Evolutionary conservation across 331 rosid genomes (phyloP).

Genomic region (Erythrophleum ivorense): DNA sequence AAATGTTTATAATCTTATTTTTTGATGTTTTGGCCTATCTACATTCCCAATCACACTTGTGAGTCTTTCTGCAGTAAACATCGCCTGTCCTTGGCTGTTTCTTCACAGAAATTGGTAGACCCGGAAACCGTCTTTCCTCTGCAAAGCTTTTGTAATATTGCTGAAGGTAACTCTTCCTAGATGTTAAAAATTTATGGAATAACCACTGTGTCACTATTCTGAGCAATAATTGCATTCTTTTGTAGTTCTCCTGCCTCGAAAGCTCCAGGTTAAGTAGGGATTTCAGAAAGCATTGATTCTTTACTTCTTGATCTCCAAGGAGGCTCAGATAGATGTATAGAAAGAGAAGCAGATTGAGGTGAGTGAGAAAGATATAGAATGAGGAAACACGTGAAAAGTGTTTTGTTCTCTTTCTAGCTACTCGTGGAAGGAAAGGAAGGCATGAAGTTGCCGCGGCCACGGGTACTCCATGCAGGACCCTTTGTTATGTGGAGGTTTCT

Average conservation of each 20-base stretch:
- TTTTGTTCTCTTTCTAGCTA: not conserved
- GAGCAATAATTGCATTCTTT: slow-evolving; percentile 31
- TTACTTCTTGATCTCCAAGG: slow-evolving; percentile 32
- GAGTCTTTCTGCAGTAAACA: slow-evolving; percentile 66
- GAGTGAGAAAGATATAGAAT: not conserved
- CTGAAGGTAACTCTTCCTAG: slow-evolving; percentile 64
- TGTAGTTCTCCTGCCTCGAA: slow-evolving; percentile 71
- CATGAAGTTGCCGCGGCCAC: not conserved
- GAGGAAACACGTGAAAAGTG: not conserved
- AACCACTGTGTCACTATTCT: slow-evolving; percentile 20
- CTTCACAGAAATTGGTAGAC: slow-evolving; percentile 58
- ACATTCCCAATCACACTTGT: slow-evolving; percentile 26
- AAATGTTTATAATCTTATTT: not conserved
- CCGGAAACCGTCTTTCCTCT: slow-evolving; percentile 68
- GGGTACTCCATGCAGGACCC: not conserved
- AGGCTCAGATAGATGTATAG: slow-evolving; percentile 7
- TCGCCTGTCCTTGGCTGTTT: slow-evolving; percentile 51
- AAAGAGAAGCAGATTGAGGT: not conserved
- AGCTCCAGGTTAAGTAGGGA: slow-evolving; percentile 45
- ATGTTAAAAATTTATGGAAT: slow-evolving; percentile 17
- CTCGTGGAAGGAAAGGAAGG: slow-evolving; percentile 1
- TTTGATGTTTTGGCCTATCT: slow-evolving; percentile 21
- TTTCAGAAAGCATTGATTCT: slow-evolving; percentile 34
- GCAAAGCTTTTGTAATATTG: slow-evolving; percentile 63
- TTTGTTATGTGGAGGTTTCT: not conserved